Base-by-base conservation (phyloP, 2,329 filamentous ascomycete species). In the Xylariaceae sp. region DNA sequence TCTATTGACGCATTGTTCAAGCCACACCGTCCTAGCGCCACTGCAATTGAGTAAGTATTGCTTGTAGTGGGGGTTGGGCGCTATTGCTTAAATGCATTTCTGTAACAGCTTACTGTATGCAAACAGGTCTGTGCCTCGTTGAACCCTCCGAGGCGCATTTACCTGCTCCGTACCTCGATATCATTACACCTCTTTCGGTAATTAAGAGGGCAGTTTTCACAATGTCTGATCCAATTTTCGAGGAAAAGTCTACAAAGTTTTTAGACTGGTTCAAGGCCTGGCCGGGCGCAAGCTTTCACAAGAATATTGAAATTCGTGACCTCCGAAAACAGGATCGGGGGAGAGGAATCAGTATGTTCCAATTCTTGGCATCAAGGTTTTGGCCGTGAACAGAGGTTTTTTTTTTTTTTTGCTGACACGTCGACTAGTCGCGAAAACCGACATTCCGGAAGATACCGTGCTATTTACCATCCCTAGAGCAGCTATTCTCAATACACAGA, bases 401-500 rank as follows among this genome's bases (percentile, higher is more conserved):
- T n/a, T n/a, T 2, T 8, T 31, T 9, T 16, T 26, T 34, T 37
- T 16, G 50, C 67, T 71, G 39, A 70, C 60, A 44, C 53, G 40
- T 49, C n/a, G 6, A 36, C 23, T 62, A 94, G 90, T 96, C 66
- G 90, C 92, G 23, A 82, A 76, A 19, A 72, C 81, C 56, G 84
- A 91, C 61, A 91, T 96, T 51, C 76, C 80, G 16, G 82, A 89
- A 65, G 90, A 92, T 59, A 90, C 91, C 54, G 83, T 88, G 44
- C 82, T 96, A 39, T 96, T 96, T 78, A 87, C 85, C 43, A 90
- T 96, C 60, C 91, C 92, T 2, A 86, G 90, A 60, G 75, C 79
- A 43, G 78, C 83, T 46, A 87, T 96, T 61, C 84, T 96, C 69
- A 90, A 84, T 65, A 79, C 84, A 19, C 82, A 88, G 69, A 96